Evolutionary conservation across 1,284 basidiomycete genomes (phyloP).

Genomic region (Marasmius fiardii): DNA sequence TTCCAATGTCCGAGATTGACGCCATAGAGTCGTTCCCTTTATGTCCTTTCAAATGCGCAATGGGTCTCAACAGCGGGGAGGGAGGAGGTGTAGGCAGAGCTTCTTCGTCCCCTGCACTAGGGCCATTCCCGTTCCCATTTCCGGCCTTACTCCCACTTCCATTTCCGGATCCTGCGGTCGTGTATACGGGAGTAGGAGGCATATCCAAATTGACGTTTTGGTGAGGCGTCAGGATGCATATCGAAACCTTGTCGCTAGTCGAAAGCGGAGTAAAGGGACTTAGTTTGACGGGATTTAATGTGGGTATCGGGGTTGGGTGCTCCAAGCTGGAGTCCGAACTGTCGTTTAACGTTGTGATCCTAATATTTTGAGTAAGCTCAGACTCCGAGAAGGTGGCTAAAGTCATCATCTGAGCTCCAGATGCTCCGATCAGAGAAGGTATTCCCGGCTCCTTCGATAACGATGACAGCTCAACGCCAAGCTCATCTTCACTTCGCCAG

Average conservation of each 20-base stretch:
- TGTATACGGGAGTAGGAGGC: too few relatives aligned
- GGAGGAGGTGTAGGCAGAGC: slow-evolving; percentile 31
- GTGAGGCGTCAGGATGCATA: not conserved
- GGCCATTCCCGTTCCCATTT: too few relatives aligned
- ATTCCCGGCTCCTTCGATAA: not conserved
- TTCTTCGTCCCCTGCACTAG: too few relatives aligned
- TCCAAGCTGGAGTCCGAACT: too few relatives aligned
- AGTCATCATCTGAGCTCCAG: not conserved
- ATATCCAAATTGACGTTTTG: not conserved
- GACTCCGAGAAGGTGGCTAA: not conserved
- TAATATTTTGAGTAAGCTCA: not conserved
- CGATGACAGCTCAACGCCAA: too few relatives aligned
- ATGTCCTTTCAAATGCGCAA: slow-evolving; percentile 11
- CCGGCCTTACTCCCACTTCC: too few relatives aligned
- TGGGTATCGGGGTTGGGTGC: too few relatives aligned
- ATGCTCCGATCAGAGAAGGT: not conserved
- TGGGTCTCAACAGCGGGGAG: slow-evolving; percentile 24
- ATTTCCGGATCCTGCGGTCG: too few relatives aligned
- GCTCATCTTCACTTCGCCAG: too few relatives aligned
- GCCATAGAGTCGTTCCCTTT: not conserved
- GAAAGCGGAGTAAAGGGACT: not conserved
- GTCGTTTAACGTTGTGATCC: not conserved
- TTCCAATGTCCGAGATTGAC: slow-evolving; percentile 12
- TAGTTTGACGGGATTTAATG: not conserved
- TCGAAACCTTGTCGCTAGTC: not conserved